Percentiles rank a stretch among this genome's conserved stretches.
phyloP scores from a whole-genome alignment of 768 basidiomycete species.

The Coprinellus micaceus region DNA sequence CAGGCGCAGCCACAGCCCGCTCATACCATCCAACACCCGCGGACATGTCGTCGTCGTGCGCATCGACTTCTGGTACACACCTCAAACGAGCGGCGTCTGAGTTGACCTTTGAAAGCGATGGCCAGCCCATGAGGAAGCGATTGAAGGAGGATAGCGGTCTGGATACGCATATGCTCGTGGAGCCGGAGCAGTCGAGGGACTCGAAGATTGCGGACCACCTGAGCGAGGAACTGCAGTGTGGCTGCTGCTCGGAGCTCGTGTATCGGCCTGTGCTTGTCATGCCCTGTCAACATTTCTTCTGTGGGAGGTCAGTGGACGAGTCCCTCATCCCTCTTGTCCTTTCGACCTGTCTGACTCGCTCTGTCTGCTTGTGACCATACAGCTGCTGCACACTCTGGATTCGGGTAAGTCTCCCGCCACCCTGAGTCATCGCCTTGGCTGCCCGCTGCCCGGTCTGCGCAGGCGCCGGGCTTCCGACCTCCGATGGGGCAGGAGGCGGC shows the following conservation, averaged over 20 bases:
- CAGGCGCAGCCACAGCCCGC: conserved; percentile 8
- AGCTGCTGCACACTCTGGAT: conserved; percentile 86
- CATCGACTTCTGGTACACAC: conserved; percentile 15
- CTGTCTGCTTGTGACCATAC: background rate
- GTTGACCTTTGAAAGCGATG: conserved; percentile 43
- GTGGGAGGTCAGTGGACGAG: conserved; percentile 62
- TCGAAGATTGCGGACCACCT: conserved; percentile 54
- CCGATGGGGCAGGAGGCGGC: background rate
- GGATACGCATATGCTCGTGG: conserved; percentile 4
- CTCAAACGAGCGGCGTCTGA: conserved; percentile 62
- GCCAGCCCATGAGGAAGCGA: conserved; percentile 52
- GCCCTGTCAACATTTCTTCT: conserved; percentile 89
- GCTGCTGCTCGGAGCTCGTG: conserved; percentile 78
- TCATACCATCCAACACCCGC: background rate
- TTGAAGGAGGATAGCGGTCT: conserved; percentile 43
- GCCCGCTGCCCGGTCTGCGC: too few species aligned
- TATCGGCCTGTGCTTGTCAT: conserved; percentile 79
- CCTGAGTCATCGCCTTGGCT: conserved; percentile 3
- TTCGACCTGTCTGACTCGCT: background rate
- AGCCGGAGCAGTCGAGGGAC: conserved; percentile 7
- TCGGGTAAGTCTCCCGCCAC: conserved; percentile 51
- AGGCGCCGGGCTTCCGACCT: background rate
- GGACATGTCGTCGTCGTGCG: conserved; percentile 10
- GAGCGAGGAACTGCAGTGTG: conserved; percentile 76
- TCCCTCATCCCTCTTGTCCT: background rate